Percentiles rank a stretch among this genome's conserved stretches.
phyloP scores from a whole-genome alignment of 768 basidiomycete genomes.

The Rhodotorula graminis region DNA sequence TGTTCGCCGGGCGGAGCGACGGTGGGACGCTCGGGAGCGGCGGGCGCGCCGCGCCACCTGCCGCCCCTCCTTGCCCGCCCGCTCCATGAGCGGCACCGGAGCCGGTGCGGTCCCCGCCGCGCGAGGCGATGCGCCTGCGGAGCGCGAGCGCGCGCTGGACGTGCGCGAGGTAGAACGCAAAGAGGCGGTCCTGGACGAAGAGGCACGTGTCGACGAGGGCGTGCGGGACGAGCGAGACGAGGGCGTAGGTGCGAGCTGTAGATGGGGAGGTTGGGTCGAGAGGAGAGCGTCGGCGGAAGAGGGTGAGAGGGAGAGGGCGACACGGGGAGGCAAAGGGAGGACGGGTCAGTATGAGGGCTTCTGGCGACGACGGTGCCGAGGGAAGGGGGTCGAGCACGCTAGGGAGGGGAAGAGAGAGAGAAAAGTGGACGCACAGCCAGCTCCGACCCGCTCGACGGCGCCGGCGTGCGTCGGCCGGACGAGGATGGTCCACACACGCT shows the following conservation, averaged over 20 bases:
- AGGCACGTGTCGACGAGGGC: constrained; percentile 26
- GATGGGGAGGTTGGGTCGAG: neutral
- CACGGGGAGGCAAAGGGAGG: too few relatives aligned
- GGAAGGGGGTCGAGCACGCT: too few relatives aligned
- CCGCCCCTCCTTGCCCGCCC: too few relatives aligned
- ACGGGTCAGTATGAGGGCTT: too few relatives aligned
- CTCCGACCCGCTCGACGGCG: constrained; percentile 9
- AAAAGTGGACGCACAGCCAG: constrained; percentile 14
- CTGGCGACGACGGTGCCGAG: too few relatives aligned
- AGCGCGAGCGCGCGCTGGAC: neutral
- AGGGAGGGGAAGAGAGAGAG: neutral
- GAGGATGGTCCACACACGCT: constrained; percentile 21
- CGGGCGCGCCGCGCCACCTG: too few relatives aligned
- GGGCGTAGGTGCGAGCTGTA: constrained; percentile 23
- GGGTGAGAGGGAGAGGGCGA: too few relatives aligned
- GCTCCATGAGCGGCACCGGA: neutral
- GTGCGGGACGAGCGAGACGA: constrained; percentile 17
- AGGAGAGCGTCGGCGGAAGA: neutral
- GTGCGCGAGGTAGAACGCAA: constrained; percentile 20
- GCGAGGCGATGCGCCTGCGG: neutral
- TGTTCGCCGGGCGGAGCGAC: too few relatives aligned
- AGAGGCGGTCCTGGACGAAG: constrained; percentile 21
- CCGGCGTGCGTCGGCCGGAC: constrained; percentile 6
- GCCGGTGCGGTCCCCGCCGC: neutral
- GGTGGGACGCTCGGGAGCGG: too few relatives aligned